Evolutionary conservation across 495 filamentous ascomycete genomes (phyloP).

Genomic region (Copromyces sp.): DNA sequence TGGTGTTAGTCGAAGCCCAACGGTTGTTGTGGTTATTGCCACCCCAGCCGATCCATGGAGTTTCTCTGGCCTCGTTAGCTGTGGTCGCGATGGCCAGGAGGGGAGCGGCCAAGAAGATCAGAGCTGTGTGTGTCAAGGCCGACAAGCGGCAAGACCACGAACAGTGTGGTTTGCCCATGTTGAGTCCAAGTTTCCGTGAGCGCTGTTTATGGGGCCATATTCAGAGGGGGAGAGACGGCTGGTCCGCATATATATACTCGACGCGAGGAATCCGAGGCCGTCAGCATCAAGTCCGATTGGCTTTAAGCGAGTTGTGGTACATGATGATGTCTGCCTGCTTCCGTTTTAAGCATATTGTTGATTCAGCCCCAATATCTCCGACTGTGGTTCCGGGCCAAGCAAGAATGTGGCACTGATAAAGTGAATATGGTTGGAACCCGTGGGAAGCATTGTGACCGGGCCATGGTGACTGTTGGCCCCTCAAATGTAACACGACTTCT

Average conservation of each 20-base stretch:
- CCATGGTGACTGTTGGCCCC: neutral
- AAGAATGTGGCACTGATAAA: neutral
- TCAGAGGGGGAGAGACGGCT: neutral
- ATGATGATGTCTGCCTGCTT: neutral
- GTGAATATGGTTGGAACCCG: neutral
- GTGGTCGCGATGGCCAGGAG: neutral
- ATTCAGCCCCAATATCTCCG: neutral
- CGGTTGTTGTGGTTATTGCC: constrained; percentile 17
- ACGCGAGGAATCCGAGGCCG: neutral
- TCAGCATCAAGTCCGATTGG: neutral
- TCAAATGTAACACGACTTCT: neutral
- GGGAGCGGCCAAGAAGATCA: neutral
- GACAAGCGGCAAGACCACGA: neutral
- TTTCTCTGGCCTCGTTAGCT: neutral
- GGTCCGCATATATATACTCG: neutral
- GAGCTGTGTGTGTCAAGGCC: neutral
- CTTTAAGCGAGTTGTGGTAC: neutral
- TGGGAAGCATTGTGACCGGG: neutral
- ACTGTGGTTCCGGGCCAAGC: neutral
- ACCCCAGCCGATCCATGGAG: constrained; percentile 5
- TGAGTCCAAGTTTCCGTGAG: neutral
- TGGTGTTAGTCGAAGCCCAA: constrained; percentile 15
- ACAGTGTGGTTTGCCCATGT: neutral
- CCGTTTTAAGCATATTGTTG: neutral
- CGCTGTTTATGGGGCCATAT: neutral